Percentiles rank a stretch among this genome's conserved stretches.
phyloP scores from a whole-genome alignment of 768 basidiomycete species.

The Tubosaeta sp. region DNA sequence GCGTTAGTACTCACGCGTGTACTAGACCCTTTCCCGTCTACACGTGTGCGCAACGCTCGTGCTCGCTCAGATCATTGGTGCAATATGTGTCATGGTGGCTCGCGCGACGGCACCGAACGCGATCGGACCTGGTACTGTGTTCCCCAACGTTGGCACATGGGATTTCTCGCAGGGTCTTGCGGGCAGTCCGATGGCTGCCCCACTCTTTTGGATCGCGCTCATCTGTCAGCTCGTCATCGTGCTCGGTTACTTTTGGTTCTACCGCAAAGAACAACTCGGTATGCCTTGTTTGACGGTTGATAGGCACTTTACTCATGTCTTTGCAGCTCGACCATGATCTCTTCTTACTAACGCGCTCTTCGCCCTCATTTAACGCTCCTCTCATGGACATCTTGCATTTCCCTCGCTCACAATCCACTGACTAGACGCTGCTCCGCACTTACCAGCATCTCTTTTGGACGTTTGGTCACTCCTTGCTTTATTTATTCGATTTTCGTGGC shows the following conservation, averaged over 20 bases:
- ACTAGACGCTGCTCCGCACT: neutral
- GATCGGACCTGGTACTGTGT: slow-evolving; percentile 86
- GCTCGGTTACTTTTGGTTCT: slow-evolving; percentile 94
- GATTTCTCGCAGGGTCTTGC: slow-evolving; percentile 69
- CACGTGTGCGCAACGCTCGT: slow-evolving; percentile 94
- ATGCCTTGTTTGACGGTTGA: slow-evolving; percentile 24
- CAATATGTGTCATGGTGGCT: slow-evolving; percentile 88
- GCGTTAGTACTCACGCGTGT: neutral
- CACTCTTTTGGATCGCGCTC: slow-evolving; percentile 86
- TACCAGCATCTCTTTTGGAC: neutral
- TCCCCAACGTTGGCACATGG: slow-evolving; percentile 91
- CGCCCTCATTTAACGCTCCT: neutral
- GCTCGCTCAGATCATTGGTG: slow-evolving; percentile 86
- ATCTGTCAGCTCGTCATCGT: slow-evolving; percentile 81
- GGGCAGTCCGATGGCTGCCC: slow-evolving; percentile 77
- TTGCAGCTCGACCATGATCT: slow-evolving; percentile 25
- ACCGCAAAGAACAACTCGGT: slow-evolving; percentile 91
- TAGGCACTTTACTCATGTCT: neutral
- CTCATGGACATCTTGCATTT: neutral
- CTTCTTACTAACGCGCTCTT: neutral
- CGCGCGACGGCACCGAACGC: slow-evolving; percentile 86
- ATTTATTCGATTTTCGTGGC: neutral
- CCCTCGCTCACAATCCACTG: neutral
- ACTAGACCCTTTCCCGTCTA: slow-evolving; percentile 78
- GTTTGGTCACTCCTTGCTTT: neutral